Percentiles rank a stretch among this genome's conserved stretches.
Evolutionary conservation across 2,329 filamentous ascomycete genomes (phyloP).

Genomic region (Trichoderma lentiforme): DNA sequence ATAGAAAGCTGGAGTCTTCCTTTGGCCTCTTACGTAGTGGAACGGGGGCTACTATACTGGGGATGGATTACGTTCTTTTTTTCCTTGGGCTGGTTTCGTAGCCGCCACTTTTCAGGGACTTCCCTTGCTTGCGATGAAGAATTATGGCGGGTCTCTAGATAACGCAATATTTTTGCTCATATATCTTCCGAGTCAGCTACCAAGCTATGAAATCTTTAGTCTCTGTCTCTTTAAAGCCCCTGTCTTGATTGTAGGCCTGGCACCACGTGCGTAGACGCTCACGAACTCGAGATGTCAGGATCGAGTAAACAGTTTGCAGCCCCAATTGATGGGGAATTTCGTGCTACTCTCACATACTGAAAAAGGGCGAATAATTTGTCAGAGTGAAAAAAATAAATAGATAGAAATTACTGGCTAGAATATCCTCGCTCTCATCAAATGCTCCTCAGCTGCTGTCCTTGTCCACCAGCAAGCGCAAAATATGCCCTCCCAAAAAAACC

Average conservation of each 20-base stretch:
- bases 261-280: not conserved
- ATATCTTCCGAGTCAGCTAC: not conserved
- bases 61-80: not conserved
- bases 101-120: not conserved
- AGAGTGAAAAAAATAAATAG: not conserved
- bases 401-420: not conserved
- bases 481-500: not conserved
- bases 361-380: not conserved
- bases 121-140: constrained; percentile 1
- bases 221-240: not conserved
- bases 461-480: not conserved
- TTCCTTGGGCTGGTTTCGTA: not conserved
- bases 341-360: not conserved
- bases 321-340: not conserved
- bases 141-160: not conserved
- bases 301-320: not conserved
- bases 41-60: not conserved
- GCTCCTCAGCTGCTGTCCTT: not conserved
- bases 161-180: not conserved
- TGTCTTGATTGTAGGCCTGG: not conserved
- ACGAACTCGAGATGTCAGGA: not conserved
- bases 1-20: not conserved
- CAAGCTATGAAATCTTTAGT: not conserved
- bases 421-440: constrained; percentile 2
- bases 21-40: not conserved